phyloP scores from a whole-genome alignment of 1,284 basidiomycete genomes.

The Tilletia horrida region DNA sequence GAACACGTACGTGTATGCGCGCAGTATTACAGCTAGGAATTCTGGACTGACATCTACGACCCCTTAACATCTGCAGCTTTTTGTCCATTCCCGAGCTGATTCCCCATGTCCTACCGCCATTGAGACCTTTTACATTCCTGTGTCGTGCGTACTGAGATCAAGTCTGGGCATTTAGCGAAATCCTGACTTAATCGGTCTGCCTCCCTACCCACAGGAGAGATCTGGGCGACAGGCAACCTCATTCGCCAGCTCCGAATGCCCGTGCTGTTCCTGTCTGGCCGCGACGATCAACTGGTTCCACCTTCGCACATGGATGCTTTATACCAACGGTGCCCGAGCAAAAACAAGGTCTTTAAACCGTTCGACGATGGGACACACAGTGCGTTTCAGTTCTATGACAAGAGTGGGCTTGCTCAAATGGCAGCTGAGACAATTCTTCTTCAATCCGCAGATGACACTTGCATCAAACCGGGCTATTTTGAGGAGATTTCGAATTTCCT shows the following conservation, averaged over 20 bases:
- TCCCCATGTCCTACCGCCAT: constrained; percentile 73
- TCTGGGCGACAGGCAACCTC: constrained; percentile 78
- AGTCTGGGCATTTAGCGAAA: background rate
- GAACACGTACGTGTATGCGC: constrained; percentile 62
- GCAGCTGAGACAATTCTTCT: background rate
- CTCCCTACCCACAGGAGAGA: constrained; percentile 61
- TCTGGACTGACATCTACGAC: background rate
- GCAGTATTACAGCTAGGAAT: too few relatives aligned
- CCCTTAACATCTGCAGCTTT: constrained; percentile 29
- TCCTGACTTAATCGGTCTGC: background rate
- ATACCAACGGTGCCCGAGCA: constrained; percentile 61
- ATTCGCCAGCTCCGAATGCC: constrained; percentile 71
- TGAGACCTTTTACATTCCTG: constrained; percentile 74
- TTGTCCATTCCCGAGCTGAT: constrained; percentile 50
- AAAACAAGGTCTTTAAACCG: constrained; percentile 57
- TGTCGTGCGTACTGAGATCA: constrained; percentile 58
- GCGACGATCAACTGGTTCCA: constrained; percentile 78
- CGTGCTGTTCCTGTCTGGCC: constrained; percentile 79
- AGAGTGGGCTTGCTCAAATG: background rate
- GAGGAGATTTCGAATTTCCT: constrained; percentile 46
- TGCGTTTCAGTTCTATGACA: constrained; percentile 55
- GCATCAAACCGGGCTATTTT: constrained; percentile 47
- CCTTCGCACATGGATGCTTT: constrained; percentile 76
- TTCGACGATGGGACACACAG: constrained; percentile 70
- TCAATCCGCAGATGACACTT: constrained; percentile 43